These are phyloP conservation scores for Acidomyces sp. DNA, from an alignment of 495 filamentous ascomycete species.

Conservation along the genomic window DNA sequence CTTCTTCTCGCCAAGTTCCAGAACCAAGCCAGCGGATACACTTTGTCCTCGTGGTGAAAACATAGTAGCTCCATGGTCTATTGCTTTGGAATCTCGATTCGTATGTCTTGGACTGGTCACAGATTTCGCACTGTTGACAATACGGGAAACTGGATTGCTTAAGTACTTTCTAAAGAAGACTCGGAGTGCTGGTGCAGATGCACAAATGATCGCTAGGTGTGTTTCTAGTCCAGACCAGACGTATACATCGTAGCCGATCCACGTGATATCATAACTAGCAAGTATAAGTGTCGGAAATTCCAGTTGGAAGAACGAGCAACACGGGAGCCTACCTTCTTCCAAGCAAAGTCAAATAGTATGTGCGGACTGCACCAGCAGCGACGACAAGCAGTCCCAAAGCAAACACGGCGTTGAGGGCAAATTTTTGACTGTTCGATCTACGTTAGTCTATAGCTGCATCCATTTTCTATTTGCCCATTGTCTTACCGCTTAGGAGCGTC, in stretches of 20 bases:
- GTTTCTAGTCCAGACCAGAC: constrained; percentile 19
- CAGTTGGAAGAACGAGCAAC: no score
- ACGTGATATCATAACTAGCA: constrained; percentile 9
- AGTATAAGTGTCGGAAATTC: no score
- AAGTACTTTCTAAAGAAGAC: constrained; percentile 25
- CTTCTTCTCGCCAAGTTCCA: constrained; percentile 4
- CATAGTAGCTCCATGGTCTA: not conserved
- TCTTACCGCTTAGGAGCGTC: constrained; percentile 3
- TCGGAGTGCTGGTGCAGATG: constrained; percentile 24
- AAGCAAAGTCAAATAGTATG: no score
- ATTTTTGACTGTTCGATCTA: constrained; percentile 1
- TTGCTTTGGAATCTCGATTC: constrained; percentile 1
- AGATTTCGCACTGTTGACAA: not conserved
- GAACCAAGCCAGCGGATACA: not conserved
- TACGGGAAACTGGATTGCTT: constrained; percentile 1
- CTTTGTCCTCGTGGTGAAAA: no score
- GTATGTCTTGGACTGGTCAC: not conserved
- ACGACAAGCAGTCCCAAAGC: constrained; percentile 10
- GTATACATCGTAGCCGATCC: constrained; percentile 8
- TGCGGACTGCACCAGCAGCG: constrained; percentile 8
- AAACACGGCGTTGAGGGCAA: constrained; percentile 12
- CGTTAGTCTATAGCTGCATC: no score
- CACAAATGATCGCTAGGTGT: constrained; percentile 25
- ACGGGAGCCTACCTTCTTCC: no score
- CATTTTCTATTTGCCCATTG: no score